phyloP scores from a whole-genome alignment of 1,284 basidiomycete genomes.

The Cryptococcus depauperatus region DNA sequence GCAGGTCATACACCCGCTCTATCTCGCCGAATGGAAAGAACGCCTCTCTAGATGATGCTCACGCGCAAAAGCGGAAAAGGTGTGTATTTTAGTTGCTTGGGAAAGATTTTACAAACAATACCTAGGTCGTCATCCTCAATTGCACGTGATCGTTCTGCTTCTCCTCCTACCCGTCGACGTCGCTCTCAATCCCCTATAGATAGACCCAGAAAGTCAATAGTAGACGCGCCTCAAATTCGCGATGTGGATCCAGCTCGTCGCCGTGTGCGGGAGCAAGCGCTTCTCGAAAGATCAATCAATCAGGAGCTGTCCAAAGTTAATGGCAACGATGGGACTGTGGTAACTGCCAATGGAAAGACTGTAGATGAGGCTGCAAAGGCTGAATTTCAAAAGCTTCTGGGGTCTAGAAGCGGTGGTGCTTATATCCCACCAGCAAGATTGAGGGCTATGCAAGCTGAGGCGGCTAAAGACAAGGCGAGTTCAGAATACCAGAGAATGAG shows the following conservation, averaged over 20 bases:
- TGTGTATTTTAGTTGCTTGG: constrained; percentile 13
- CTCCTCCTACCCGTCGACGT: constrained; percentile 40
- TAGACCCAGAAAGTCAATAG: constrained; percentile 1
- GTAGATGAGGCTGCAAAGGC: constrained; percentile 54
- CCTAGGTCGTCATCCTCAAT: constrained; percentile 37
- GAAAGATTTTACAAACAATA: not conserved
- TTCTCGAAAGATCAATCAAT: constrained; percentile 65
- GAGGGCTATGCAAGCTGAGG: constrained; percentile 82
- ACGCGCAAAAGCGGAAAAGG: constrained; percentile 40
- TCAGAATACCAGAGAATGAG: constrained; percentile 91
- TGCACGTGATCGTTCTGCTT: constrained; percentile 37
- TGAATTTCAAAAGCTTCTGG: constrained; percentile 71
- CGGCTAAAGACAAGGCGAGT: constrained; percentile 69
- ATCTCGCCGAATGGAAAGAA: constrained; percentile 12
- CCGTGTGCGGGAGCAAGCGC: constrained; percentile 63
- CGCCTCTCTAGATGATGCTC: constrained; percentile 20
- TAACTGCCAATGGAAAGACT: constrained; percentile 30
- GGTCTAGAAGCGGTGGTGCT: constrained; percentile 75
- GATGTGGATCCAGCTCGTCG: constrained; percentile 71
- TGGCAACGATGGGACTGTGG: constrained; percentile 44
- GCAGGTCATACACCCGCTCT: too few relatives aligned
- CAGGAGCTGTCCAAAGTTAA: constrained; percentile 49
- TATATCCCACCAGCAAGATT: constrained; percentile 93
- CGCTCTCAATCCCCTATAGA: constrained; percentile 32
- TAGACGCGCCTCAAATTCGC: constrained; percentile 55